Conservation (phyloP, 148 eudicot genomes). For the Rhododendron ovatum region DNA sequence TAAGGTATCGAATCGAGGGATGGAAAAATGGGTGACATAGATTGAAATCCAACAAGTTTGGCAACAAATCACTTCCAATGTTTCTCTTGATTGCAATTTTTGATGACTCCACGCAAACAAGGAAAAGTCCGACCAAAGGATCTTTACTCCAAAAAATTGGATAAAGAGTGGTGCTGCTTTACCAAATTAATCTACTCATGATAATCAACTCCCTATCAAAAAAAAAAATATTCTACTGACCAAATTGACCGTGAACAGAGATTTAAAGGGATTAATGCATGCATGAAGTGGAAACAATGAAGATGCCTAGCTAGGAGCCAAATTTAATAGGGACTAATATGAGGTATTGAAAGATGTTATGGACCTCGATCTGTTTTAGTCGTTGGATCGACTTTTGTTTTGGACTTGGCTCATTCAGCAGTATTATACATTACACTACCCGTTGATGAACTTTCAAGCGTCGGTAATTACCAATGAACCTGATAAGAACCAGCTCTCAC, state of each 20-base stretch:
- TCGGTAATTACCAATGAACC: no score
- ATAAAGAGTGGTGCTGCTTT: not conserved
- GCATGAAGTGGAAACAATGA: not conserved
- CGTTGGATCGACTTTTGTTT: not conserved
- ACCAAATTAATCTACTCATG: not conserved
- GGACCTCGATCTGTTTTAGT: not conserved
- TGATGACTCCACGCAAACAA: not conserved
- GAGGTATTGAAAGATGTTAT: not conserved
- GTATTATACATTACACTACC: no score
- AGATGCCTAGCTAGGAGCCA: not conserved
- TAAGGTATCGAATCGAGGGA: not conserved
- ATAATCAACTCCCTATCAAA: not conserved
- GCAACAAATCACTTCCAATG: not conserved
- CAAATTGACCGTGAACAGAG: not conserved
- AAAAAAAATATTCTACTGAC: not conserved
- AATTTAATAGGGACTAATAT: not conserved
- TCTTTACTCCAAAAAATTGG: not conserved
- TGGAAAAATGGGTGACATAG: not conserved
- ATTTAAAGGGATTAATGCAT: not conserved
- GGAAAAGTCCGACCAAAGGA: not conserved
- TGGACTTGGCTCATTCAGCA: not conserved
- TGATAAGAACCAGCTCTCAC: no score
- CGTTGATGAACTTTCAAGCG: not conserved
- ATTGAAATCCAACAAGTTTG: not conserved
- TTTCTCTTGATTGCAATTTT: not conserved